phyloP scores from a whole-genome alignment of 176 grass and related monocot species.

The Oropetium thomaeum region DNA sequence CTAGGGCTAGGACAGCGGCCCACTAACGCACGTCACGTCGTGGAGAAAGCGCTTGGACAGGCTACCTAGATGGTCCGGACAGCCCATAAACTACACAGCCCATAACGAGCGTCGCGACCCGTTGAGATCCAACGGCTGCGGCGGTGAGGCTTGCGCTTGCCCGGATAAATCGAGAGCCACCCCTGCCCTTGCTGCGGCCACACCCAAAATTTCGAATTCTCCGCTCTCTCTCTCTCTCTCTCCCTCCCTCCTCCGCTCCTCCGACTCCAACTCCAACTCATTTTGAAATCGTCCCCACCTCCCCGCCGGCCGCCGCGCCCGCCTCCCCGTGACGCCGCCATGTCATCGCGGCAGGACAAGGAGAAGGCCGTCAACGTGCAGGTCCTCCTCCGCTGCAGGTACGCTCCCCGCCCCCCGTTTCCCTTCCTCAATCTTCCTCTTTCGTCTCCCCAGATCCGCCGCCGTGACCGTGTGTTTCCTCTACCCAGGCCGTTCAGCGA shows the following conservation, averaged over 20 bases:
- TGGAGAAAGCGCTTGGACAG: not conserved
- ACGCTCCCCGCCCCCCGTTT: not conserved
- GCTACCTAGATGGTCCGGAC: not conserved
- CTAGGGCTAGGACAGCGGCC: no score
- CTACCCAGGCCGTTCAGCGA: conserved; percentile 70
- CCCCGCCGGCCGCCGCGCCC: not conserved
- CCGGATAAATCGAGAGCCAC: not conserved
- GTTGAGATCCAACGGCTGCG: not conserved
- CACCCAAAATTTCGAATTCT: conserved; percentile 36
- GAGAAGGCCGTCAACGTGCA: conserved; percentile 98
- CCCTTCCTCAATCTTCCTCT: not conserved
- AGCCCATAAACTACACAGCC: not conserved
- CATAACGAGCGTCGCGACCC: not conserved
- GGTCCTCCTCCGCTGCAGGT: conserved; percentile 97
- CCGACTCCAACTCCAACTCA: not conserved
- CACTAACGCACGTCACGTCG: not conserved
- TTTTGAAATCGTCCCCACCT: conserved; percentile 31
- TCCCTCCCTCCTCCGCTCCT: not conserved
- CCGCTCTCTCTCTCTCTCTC: not conserved
- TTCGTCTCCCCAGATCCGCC: conserved; percentile 16
- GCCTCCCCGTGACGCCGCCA: conserved; percentile 23
- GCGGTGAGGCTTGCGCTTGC: not conserved
- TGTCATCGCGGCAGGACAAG: conserved; percentile 93
- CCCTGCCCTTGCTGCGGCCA: no score
- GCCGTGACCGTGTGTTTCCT: not conserved